Evolutionary conservation across 495 filamentous ascomycete genomes (phyloP).

Genomic region (Hyaloscypha finlandica): DNA sequence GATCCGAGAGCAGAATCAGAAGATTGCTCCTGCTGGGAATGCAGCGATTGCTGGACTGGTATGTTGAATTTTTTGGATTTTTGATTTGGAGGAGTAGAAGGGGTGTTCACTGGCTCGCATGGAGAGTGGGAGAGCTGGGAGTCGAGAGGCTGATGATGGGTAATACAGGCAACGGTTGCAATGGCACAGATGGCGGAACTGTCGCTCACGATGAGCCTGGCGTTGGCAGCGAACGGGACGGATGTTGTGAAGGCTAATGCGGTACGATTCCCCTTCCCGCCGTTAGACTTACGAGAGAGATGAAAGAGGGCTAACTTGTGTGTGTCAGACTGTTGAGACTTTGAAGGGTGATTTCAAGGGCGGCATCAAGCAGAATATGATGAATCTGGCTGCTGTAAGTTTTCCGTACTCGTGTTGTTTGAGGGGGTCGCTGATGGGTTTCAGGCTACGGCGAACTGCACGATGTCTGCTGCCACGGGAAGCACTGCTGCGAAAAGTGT

Average conservation of each 20-base stretch:
- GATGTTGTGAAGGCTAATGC: constrained; percentile 12
- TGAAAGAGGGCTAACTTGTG: too few species aligned
- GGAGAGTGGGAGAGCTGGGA: too few species aligned
- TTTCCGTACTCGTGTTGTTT: neutral
- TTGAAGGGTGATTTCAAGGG: constrained; percentile 21
- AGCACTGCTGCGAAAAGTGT: neutral
- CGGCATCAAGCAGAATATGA: constrained; percentile 23
- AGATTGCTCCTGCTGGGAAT: constrained; percentile 24
- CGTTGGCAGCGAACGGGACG: neutral
- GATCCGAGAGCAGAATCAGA: constrained; percentile 24
- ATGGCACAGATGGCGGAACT: constrained; percentile 26
- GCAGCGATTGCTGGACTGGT: constrained; percentile 12
- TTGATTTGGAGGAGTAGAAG: too few species aligned
- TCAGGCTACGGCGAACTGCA: constrained; percentile 8
- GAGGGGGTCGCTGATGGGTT: neutral
- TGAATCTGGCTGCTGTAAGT: constrained; percentile 21
- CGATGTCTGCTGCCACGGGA: neutral
- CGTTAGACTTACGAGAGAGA: too few species aligned
- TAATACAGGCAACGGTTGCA: constrained; percentile 18
- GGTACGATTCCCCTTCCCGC: too few species aligned
- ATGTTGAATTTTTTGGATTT: too few species aligned
- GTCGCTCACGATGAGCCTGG: constrained; percentile 15
- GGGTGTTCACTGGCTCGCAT: too few species aligned
- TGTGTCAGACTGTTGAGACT: constrained; percentile 13
- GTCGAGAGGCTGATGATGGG: too few species aligned